These are phyloP conservation scores for Wickerhamiella bombiphila DNA, from an alignment of 805 yeast species.

Conservation along the genomic window DNA sequence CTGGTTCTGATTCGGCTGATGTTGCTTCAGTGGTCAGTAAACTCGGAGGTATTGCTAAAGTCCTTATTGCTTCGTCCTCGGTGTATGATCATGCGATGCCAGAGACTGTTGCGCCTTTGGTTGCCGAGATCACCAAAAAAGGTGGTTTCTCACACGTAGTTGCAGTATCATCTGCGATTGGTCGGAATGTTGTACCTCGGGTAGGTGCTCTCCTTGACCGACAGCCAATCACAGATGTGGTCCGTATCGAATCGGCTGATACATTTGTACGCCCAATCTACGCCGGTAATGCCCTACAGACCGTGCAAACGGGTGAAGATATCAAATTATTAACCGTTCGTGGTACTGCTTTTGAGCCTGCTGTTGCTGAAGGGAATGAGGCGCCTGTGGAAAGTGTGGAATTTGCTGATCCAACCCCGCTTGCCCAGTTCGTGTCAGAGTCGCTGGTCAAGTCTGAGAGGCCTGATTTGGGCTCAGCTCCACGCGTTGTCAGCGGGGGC, in stretches of 20 bases:
- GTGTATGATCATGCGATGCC: slow-evolving; percentile 56
- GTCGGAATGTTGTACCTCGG: slow-evolving; percentile 77
- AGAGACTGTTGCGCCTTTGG: slow-evolving; percentile 63
- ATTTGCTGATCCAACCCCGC: slow-evolving; percentile 23
- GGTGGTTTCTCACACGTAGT: slow-evolving; percentile 53
- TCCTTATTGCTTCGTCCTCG: slow-evolving; percentile 42
- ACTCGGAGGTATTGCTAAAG: slow-evolving; percentile 38
- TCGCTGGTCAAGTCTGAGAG: slow-evolving; percentile 63
- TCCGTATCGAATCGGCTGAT: slow-evolving; percentile 45
- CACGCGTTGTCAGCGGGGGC: slow-evolving; percentile 78
- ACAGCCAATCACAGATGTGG: slow-evolving; percentile 79
- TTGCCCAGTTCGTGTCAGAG: slow-evolving; percentile 58
- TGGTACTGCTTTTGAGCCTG: slow-evolving; percentile 58
- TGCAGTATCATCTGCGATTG: slow-evolving; percentile 72
- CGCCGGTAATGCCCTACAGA: slow-evolving; percentile 86
- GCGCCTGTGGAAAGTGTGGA: slow-evolving; percentile 29
- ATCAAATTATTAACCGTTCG: slow-evolving; percentile 64
- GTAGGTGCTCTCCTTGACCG: slow-evolving; percentile 70
- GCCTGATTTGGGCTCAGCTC: slow-evolving; percentile 81
- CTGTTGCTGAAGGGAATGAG: slow-evolving; percentile 27
- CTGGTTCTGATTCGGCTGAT: slow-evolving; percentile 46
- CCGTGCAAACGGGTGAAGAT: slow-evolving; percentile 57
- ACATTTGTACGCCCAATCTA: slow-evolving; percentile 87
- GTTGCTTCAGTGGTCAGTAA: slow-evolving; percentile 39
- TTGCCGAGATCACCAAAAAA: slow-evolving; percentile 32